These are phyloP conservation scores for Lupinus albus DNA, from an alignment of 306 rosid species.

Conservation along the genomic window DNA sequence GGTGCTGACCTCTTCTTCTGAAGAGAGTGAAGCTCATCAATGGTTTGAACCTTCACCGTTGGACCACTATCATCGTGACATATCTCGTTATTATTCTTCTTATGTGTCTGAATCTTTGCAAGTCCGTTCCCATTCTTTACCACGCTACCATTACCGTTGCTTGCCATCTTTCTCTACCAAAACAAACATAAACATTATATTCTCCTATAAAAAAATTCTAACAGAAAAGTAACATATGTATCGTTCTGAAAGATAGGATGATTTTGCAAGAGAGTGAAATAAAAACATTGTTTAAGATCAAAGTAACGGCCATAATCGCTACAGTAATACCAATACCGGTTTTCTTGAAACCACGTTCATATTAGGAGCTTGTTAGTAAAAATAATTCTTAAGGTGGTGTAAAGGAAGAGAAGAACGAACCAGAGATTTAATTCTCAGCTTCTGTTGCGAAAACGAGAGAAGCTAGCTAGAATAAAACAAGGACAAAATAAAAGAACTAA, in stretches of 20 bases:
- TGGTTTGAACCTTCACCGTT: conserved; percentile 71
- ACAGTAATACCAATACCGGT: not conserved
- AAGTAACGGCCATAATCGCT: not conserved
- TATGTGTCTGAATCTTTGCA: conserved; percentile 57
- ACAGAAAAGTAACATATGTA: too few species aligned
- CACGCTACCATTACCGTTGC: conserved; percentile 29
- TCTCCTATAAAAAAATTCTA: too few species aligned
- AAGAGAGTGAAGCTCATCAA: conserved; percentile 83
- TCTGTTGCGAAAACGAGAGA: conserved; percentile 11
- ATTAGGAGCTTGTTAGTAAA: too few species aligned
- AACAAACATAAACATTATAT: not conserved
- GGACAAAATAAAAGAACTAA: conserved; percentile 6
- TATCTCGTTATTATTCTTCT: conserved; percentile 42
- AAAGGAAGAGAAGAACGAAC: conserved; percentile 12
- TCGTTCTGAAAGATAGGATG: too few species aligned
- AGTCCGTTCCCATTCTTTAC: conserved; percentile 46
- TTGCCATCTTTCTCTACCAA: conserved; percentile 40
- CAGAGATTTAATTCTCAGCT: conserved; percentile 34
- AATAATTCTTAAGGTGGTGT: too few species aligned
- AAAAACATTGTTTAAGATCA: conserved; percentile 1
- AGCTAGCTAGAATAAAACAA: not conserved
- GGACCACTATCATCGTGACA: conserved; percentile 80
- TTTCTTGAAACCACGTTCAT: too few species aligned
- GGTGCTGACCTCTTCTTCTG: conserved; percentile 82
- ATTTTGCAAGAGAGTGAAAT: too few species aligned